Evolutionary conservation across 1,284 basidiomycete genomes (phyloP), one percentile per base, ranked within the genome.

Genomic region (Trametes hirsuta): DNA sequence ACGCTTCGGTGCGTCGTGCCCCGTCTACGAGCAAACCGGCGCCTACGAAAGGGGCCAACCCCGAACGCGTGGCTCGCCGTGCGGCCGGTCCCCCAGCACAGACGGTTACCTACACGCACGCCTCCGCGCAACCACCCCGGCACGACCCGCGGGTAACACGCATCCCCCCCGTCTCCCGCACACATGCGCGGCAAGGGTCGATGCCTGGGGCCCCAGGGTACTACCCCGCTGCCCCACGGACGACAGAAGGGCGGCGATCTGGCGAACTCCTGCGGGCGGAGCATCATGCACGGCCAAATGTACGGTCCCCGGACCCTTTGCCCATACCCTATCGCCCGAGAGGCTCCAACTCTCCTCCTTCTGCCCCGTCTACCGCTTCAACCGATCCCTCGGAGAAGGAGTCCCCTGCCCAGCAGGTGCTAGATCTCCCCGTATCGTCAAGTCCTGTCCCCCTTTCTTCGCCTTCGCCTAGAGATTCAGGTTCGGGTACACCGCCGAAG

Each of bases 261-360:
- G 54, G 59, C 22, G 63, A 62, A 22, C 47, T 59, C 25, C 42
- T 63, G 44, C 64, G 64, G 21, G 56, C 37, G 4, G 58, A 65
- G 3, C 65, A 66, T 37, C 42, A 58, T 22, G 51, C 53, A 34
- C 74, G 72, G 41, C 48, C 63, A n/a, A 51, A 68, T 10, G 71
- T 68, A 39, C 59, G 67, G 39, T 77, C 75, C 6, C 75, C 75
- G 10, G 75, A 75, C 53, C 75, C 75, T 12, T 53, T 76, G 51
- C 74, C 75, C 41, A 74, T 75, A 6, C 74, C 73, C 12, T 74
- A 73, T 61, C 73, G 73, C 22, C 64, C 71, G 24, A 67, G 65
- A 42, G 69, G 61, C 42, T 58, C 53, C 25, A 49, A 50, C n/a
- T 55, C 62, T 6, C 57, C 57, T 22, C 60, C 62, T 21, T 45